These are phyloP conservation scores for Debaryomyces singareniensis DNA, from an alignment of 1,139 yeast genomes.

Conservation along the genomic window DNA sequence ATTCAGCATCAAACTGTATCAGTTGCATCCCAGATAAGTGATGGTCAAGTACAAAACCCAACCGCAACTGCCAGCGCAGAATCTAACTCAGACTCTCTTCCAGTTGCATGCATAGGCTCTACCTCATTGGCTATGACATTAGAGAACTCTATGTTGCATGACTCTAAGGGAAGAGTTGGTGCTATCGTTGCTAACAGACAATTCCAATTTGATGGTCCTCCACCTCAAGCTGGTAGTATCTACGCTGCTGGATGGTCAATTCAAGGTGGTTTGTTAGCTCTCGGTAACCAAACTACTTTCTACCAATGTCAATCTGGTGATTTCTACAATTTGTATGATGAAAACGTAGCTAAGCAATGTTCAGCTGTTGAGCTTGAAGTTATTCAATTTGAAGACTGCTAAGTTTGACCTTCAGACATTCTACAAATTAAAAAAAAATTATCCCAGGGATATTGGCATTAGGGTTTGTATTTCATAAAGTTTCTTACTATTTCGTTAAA, in stretches of 20 bases:
- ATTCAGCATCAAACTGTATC: slow-evolving; percentile 32
- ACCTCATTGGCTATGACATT: slow-evolving; percentile 54
- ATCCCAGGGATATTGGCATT: no score
- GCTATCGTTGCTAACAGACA: slow-evolving; percentile 82
- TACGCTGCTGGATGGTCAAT: slow-evolving; percentile 84
- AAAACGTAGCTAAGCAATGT: slow-evolving; percentile 63
- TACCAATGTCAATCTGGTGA: slow-evolving; percentile 76
- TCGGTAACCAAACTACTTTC: slow-evolving; percentile 60
- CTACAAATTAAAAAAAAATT: no score
- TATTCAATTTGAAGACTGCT: slow-evolving; percentile 61
- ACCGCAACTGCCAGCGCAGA: slow-evolving; percentile 11
- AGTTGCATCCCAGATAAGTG: slow-evolving; percentile 25
- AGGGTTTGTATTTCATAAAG: no score
- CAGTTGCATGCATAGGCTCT: slow-evolving; percentile 42
- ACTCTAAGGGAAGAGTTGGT: slow-evolving; percentile 66
- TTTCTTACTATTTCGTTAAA: no score
- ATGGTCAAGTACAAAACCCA: slow-evolving; percentile 29
- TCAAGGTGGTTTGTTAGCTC: slow-evolving; percentile 63
- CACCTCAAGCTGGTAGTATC: slow-evolving; percentile 86
- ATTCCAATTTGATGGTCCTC: slow-evolving; percentile 87
- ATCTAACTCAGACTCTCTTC: slow-evolving; percentile 4
- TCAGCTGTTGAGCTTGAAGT: slow-evolving; percentile 54
- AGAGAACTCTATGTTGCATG: slow-evolving; percentile 48
- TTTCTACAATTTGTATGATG: slow-evolving; percentile 78
- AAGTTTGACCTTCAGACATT: slow-evolving; percentile 8